phyloP scores from a whole-genome alignment of 1,139 yeast genomes.

The Candida tunisiensis region DNA sequence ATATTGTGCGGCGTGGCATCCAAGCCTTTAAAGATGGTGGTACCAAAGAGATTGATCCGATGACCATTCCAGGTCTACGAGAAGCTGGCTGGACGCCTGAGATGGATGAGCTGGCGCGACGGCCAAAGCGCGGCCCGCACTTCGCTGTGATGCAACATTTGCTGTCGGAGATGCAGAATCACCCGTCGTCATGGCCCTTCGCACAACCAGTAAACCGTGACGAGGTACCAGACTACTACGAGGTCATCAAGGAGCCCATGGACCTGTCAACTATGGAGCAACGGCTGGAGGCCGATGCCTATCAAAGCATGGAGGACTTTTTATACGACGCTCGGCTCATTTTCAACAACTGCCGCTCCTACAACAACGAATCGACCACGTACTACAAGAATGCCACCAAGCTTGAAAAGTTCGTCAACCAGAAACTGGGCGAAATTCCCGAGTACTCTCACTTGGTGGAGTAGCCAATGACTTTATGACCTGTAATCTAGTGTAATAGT shows the following conservation, averaged over 20 bases:
- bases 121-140: constrained; percentile 91
- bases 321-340: constrained; percentile 75
- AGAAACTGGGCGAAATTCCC: constrained; percentile 68
- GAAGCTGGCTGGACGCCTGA: constrained; percentile 98
- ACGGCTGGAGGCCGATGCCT: constrained; percentile 81
- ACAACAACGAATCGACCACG: constrained; percentile 80
- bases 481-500: too few relatives aligned
- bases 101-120: constrained; percentile 91
- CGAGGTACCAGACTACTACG: constrained; percentile 93
- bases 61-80: constrained; percentile 67
- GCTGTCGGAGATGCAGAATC: constrained; percentile 75
- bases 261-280: constrained; percentile 92
- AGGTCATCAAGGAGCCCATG: constrained; percentile 98
- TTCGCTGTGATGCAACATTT: constrained; percentile 85
- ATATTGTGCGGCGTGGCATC: constrained; percentile 69
- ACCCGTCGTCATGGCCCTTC: constrained; percentile 99
- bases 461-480: constrained; percentile 9
- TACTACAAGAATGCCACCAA: constrained; percentile 85
- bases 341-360: constrained; percentile 79
- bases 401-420: constrained; percentile 71
- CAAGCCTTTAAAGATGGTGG: constrained; percentile 38
- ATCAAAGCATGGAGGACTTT: constrained; percentile 81
- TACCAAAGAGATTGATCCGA: constrained; percentile 41
- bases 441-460: constrained; percentile 44
- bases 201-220: constrained; percentile 82